Conservation (phyloP, 2,329 filamentous ascomycete species). For the Venturia asperata region DNA sequence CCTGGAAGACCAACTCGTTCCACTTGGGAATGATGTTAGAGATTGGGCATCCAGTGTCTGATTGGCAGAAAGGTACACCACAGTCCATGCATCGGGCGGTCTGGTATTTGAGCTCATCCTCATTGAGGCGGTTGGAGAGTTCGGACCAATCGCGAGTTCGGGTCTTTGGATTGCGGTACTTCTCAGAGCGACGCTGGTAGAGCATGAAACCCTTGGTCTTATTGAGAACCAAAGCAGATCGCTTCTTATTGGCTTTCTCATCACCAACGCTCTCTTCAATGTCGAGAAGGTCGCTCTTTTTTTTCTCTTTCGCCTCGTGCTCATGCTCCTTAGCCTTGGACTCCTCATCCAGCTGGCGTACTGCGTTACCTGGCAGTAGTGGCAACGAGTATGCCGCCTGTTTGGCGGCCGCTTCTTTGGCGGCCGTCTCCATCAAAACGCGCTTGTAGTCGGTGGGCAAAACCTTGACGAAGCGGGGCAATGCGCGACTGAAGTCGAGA, state of each 20-base stretch:
- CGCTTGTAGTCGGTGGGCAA: constrained; percentile 95
- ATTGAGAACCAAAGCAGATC: constrained; percentile 84
- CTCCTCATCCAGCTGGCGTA: constrained; percentile 47
- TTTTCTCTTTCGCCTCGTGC: constrained; percentile 57
- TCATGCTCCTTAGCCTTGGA: constrained; percentile 50
- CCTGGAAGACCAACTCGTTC: constrained; percentile 72
- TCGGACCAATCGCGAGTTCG: constrained; percentile 91
- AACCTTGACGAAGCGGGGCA: constrained; percentile 87
- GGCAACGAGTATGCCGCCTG: constrained; percentile 76
- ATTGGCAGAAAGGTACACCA: constrained; percentile 96
- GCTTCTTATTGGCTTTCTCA: constrained; percentile 78
- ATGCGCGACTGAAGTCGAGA: constrained; percentile 87
- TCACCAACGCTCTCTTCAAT: constrained; percentile 90
- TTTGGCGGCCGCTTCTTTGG: constrained; percentile 78
- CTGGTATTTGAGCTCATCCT: constrained; percentile 95
- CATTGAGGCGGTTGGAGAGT: constrained; percentile 75
- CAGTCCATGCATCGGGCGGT: constrained; percentile 98
- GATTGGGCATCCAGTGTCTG: constrained; percentile 90
- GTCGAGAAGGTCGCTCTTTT: constrained; percentile 63
- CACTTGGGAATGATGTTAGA: constrained; percentile 97
- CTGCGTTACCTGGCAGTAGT: constrained; percentile 60
- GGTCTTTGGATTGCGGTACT: constrained; percentile 78
- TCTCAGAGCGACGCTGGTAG: constrained; percentile 85
- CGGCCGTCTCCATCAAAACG: constrained; percentile 76
- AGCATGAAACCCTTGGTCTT: constrained; percentile 98